Conservation (phyloP, 2,329 filamentous ascomycete species). For the Stylonectria norvegica region DNA sequence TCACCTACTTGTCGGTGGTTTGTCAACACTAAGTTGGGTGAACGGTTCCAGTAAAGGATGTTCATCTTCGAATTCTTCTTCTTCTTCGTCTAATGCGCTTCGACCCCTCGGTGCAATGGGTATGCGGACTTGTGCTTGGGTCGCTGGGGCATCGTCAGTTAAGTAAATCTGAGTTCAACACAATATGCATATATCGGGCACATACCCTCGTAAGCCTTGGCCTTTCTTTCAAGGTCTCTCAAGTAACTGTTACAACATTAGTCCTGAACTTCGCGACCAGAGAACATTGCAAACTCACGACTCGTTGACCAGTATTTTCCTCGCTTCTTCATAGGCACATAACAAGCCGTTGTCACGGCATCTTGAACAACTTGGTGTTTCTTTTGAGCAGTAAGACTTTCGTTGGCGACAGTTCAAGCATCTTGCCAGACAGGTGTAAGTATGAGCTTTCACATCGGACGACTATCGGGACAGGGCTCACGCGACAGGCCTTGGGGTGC, state of each 20-base stretch:
- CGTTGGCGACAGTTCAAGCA: constrained; percentile 35
- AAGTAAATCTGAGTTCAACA: too few species aligned
- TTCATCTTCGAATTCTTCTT: constrained; percentile 31
- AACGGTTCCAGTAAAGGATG: constrained; percentile 34
- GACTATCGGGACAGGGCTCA: constrained; percentile 14
- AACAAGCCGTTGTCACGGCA: constrained; percentile 29
- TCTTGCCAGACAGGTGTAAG: constrained; percentile 16
- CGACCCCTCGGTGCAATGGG: too few species aligned
- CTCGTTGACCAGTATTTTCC: constrained; percentile 36
- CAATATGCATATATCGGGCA: too few species aligned
- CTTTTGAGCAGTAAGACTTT: constrained; percentile 36
- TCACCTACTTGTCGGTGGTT: constrained; percentile 27
- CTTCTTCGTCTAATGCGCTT: constrained; percentile 19
- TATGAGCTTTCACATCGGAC: not conserved
- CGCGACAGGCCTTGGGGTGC: constrained; percentile 25
- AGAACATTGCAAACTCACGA: constrained; percentile 15
- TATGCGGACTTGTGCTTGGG: too few species aligned
- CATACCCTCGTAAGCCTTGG: constrained; percentile 29
- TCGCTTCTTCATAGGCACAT: constrained; percentile 35
- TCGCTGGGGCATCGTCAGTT: too few species aligned
- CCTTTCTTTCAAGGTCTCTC: constrained; percentile 33
- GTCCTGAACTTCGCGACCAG: too few species aligned
- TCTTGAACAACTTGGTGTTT: constrained; percentile 34
- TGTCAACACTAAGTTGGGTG: constrained; percentile 33
- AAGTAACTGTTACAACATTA: constrained; percentile 26